Conservation (phyloP, 257 asterid species). For the Pogostemon cablin region DNA sequence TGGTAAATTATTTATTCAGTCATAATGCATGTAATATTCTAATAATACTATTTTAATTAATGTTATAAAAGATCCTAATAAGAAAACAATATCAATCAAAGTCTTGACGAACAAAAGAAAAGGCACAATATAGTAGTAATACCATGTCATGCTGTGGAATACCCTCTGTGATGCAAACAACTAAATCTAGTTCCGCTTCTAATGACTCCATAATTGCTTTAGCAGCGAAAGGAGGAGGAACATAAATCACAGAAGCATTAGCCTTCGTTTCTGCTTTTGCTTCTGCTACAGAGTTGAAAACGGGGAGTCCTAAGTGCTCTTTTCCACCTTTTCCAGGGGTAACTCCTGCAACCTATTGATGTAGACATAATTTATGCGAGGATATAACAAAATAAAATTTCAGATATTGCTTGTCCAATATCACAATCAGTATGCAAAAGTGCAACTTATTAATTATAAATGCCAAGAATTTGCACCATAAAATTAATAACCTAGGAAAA, state of each 20-base stretch:
- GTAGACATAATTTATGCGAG: slow-evolving; percentile 2
- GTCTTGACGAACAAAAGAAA: slow-evolving; percentile 2
- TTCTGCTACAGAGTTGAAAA: slow-evolving; percentile 85
- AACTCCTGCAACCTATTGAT: slow-evolving; percentile 90
- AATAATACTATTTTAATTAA: not conserved
- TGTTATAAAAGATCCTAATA: slow-evolving; percentile 17
- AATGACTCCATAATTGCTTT: slow-evolving; percentile 86
- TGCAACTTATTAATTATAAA: not conserved
- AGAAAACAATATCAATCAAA: slow-evolving; percentile 2
- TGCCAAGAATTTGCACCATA: not conserved
- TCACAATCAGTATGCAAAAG: slow-evolving; percentile 15
- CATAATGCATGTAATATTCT: not conserved
- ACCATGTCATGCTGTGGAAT: slow-evolving; percentile 99
- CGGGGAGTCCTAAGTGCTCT: slow-evolving; percentile 95
- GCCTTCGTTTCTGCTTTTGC: slow-evolving; percentile 95
- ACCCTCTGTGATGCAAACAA: slow-evolving; percentile 93
- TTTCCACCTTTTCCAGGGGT: slow-evolving; percentile 96
- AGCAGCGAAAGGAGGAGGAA: slow-evolving; percentile 96
- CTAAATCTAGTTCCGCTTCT: slow-evolving; percentile 92
- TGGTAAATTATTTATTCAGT: not conserved
- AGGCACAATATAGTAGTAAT: not conserved
- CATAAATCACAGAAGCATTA: slow-evolving; percentile 88
- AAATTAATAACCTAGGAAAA: not conserved
- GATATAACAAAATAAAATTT: slow-evolving; percentile 10
- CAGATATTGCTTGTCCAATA: not conserved